These are phyloP conservation scores for Emmonsia crescens DNA, from an alignment of 2,329 filamentous ascomycete genomes.

Conservation along the genomic window DNA sequence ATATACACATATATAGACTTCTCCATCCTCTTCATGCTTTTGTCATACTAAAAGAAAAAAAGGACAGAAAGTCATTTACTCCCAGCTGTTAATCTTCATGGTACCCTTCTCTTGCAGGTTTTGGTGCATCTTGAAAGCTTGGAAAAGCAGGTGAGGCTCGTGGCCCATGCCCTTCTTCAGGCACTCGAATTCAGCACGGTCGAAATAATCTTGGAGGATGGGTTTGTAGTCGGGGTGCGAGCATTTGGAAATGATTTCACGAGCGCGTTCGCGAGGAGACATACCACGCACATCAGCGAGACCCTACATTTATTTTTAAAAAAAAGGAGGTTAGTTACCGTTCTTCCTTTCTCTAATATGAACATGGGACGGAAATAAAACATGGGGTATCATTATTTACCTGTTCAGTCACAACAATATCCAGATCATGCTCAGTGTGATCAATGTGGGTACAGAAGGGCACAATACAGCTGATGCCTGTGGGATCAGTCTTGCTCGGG, in stretches of 20 bases:
- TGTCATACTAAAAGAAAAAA: neutral
- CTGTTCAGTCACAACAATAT: slow-evolving; percentile 70
- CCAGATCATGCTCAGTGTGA: slow-evolving; percentile 86
- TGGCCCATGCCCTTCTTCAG: slow-evolving; percentile 79
- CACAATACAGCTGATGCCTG: slow-evolving; percentile 77
- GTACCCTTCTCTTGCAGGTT: slow-evolving; percentile 71
- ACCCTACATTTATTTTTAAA: slow-evolving; percentile 37
- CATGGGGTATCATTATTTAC: slow-evolving; percentile 13
- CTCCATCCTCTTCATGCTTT: neutral
- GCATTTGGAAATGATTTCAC: slow-evolving; percentile 79
- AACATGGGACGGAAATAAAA: neutral
- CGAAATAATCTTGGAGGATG: slow-evolving; percentile 71
- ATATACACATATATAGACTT: neutral
- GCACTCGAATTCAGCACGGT: slow-evolving; percentile 78
- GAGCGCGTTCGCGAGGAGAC: slow-evolving; percentile 65
- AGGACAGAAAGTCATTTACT: slow-evolving; percentile 16
- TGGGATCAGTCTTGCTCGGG: slow-evolving; percentile 70
- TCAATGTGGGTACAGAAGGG: slow-evolving; percentile 88
- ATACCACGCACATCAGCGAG: slow-evolving; percentile 77
- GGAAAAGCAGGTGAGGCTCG: slow-evolving; percentile 78
- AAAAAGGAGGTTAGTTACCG: neutral
- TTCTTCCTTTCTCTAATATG: neutral
- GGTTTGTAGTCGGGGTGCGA: slow-evolving; percentile 75
- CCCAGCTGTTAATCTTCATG: slow-evolving; percentile 71
- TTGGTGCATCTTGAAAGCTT: slow-evolving; percentile 82